Evolutionary conservation across 352 stramenopile genomes (phyloP).

Genomic region (Pythium brachiatum): DNA sequence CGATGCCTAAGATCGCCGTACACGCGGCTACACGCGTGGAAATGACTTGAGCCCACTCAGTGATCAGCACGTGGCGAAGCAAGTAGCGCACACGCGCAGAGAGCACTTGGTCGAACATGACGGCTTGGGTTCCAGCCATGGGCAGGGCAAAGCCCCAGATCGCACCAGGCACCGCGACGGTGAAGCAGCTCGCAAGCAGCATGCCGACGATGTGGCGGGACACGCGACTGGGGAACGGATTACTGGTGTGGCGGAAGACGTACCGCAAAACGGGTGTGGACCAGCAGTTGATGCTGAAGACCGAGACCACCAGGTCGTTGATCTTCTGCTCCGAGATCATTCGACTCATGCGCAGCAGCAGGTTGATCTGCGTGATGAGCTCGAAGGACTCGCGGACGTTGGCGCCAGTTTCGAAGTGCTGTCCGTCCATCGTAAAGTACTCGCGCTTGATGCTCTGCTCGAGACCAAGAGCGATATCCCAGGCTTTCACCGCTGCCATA

Average conservation of each 20-base stretch:
- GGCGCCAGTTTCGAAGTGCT: conserved; percentile 11
- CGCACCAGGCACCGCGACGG: conserved; percentile 2
- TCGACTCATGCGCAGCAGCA: conserved; percentile 9
- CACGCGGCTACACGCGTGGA: conserved; percentile 5
- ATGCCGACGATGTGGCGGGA: conserved; percentile 6
- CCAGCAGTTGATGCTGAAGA: conserved; percentile 13
- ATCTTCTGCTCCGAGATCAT: conserved; percentile 1
- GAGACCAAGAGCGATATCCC: no score
- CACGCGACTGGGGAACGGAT: conserved; percentile 1
- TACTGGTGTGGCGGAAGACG: neutral
- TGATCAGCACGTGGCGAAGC: conserved; percentile 1
- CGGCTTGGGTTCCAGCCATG: neutral
- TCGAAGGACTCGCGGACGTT: conserved; percentile 16
- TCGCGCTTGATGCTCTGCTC: neutral
- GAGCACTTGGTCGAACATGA: conserved; percentile 11
- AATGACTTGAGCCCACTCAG: conserved; percentile 7
- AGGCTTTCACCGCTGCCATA: no score
- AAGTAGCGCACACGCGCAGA: conserved; percentile 5
- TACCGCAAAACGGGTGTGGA: conserved; percentile 11
- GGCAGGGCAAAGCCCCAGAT: conserved; percentile 8
- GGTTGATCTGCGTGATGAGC: conserved; percentile 13
- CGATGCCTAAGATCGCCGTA: conserved; percentile 9
- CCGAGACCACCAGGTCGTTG: conserved; percentile 9
- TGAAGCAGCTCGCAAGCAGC: conserved; percentile 8
- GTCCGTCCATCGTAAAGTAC: conserved; percentile 15